Evolutionary conservation across 2,329 filamentous ascomycete species (phyloP).

Genomic region (Chaetothyriales sp.): DNA sequence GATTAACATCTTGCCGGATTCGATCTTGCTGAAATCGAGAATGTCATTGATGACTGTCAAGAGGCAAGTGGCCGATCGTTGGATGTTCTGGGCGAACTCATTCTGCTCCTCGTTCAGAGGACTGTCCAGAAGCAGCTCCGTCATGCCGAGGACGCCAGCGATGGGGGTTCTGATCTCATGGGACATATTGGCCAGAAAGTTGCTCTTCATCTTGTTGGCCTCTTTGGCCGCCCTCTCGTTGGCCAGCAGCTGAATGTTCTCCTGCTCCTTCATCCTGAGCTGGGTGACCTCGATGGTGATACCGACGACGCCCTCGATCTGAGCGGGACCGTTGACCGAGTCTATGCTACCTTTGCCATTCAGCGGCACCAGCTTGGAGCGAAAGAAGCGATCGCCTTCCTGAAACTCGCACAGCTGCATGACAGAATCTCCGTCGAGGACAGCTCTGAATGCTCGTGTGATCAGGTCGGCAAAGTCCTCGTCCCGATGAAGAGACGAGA

Average conservation of each 20-base stretch:
- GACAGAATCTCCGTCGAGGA: slow-evolving; percentile 44
- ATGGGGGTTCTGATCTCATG: slow-evolving; percentile 68
- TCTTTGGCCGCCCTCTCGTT: slow-evolving; percentile 68
- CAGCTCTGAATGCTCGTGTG: slow-evolving; percentile 43
- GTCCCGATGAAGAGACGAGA: slow-evolving; percentile 1
- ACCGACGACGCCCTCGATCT: slow-evolving; percentile 57
- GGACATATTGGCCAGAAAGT: slow-evolving; percentile 68
- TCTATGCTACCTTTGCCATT: slow-evolving; percentile 36
- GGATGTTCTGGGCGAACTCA: slow-evolving; percentile 27
- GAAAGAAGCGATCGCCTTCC: slow-evolving; percentile 49
- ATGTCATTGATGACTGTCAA: slow-evolving; percentile 33
- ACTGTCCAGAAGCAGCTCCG: slow-evolving; percentile 27
- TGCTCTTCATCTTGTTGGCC: slow-evolving; percentile 63
- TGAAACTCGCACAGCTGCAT: slow-evolving; percentile 52
- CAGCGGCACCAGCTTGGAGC: slow-evolving; percentile 56
- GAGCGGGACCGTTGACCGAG: slow-evolving; percentile 30
- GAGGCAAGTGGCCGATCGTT: slow-evolving; percentile 28
- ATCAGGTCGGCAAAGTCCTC: slow-evolving; percentile 1
- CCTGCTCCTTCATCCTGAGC: slow-evolving; percentile 49
- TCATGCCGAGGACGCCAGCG: slow-evolving; percentile 53
- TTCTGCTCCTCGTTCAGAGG: slow-evolving; percentile 27
- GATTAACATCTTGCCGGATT: slow-evolving; percentile 60
- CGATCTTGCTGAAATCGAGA: slow-evolving; percentile 49
- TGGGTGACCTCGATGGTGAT: slow-evolving; percentile 71
- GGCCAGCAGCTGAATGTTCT: slow-evolving; percentile 55